Evolutionary conservation across 2,329 filamentous ascomycete species (phyloP), one percentile per base, ranked within the genome.

Genomic region (Fusarium xylarioides): DNA sequence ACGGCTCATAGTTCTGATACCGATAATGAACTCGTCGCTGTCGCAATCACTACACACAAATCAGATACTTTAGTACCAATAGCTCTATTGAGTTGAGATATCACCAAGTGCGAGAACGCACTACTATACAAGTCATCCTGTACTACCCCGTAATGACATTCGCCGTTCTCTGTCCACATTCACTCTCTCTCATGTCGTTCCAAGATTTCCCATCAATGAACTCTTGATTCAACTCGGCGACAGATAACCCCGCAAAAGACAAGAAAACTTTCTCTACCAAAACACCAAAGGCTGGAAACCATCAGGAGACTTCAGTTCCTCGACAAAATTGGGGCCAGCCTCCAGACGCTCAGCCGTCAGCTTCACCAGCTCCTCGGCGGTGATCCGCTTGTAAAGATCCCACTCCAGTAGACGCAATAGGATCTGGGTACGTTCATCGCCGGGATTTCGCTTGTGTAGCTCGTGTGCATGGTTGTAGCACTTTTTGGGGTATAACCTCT

Each of bases 251-350:
- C 8, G 7, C 15, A 16, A 58, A 35, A 28, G 19, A 37, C 21
- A 37, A 21, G 12, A 30, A 1, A 35, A 2, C 18, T 16, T 30
- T 32, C n/a, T 43, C 71, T 62, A 81, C 80, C 80, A 81, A 50
- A 81, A 81, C 6, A 71, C 64, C 28, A 79, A 66, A 1, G 74
- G 63, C 28, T 62, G 42, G 44, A 80, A 80, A 2, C 72, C 73
- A 11, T 76, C 71, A 1, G 80, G 80, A 11, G 70, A 37, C 16
- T 59, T 40, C 21, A 81, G 68, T 11, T 64, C 62, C 62, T 42
- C 35, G 35, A 28, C 34, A 30, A 54, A 40, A 4, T 16, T 37
- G 10, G 42, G 28, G 15, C 23, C 23, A 50, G 38, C 19, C 40
- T 55, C 50, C 35, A 70, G 21, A 21, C 76, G 50, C n/a, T 65